phyloP scores from a whole-genome alignment of 345 rosid genomes.

The Boechera divaricarpa region DNA sequence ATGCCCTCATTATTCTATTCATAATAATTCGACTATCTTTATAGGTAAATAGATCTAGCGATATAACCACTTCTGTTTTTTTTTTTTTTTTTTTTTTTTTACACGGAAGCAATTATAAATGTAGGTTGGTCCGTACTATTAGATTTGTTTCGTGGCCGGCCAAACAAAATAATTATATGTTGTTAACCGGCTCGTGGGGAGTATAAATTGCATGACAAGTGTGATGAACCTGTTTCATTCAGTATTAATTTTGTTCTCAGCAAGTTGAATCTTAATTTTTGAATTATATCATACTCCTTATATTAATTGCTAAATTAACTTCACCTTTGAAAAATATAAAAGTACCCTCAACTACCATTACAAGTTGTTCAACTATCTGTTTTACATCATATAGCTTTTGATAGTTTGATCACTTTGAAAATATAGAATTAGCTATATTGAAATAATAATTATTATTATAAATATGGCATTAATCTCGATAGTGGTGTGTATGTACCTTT shows the following conservation, averaged over 20 bases:
- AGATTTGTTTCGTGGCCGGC: neutral
- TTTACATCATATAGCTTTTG: neutral
- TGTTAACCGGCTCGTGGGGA: neutral
- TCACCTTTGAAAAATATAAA: neutral
- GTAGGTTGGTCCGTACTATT: slow-evolving; percentile 1
- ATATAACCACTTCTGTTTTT: neutral
- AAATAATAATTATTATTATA: neutral
- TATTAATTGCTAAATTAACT: neutral
- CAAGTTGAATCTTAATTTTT: neutral
- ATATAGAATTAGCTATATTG: neutral
- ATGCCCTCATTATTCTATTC: slow-evolving; percentile 27
- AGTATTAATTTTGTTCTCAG: neutral
- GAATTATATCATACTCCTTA: neutral
- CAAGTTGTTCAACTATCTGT: slow-evolving; percentile 11
- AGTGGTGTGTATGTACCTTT: slow-evolving; percentile 13
- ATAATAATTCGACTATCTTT: neutral
- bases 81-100: neutral
- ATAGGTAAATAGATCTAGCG: slow-evolving; percentile 5
- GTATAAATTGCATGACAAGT: slow-evolving; percentile 4
- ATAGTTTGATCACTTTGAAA: neutral
- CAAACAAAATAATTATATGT: neutral
- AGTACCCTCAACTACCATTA: neutral
- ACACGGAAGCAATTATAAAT: slow-evolving; percentile 15
- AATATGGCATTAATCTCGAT: slow-evolving; percentile 26
- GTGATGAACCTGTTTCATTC: neutral